Conservation (phyloP, 1,139 yeast genomes). For the Casaregolazyma lundiana region DNA sequence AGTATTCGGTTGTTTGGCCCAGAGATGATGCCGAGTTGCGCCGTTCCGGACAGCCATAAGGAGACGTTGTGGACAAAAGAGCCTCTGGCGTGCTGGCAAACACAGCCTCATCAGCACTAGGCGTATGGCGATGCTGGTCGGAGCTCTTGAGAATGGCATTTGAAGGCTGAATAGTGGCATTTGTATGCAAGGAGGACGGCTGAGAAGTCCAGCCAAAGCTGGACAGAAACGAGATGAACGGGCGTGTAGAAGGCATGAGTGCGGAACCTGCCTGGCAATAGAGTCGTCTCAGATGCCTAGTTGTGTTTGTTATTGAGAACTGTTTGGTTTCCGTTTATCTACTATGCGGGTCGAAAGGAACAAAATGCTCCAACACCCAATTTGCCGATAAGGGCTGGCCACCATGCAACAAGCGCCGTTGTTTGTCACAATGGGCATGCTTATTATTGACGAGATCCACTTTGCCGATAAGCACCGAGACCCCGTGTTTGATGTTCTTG, state of each 20-base stretch:
- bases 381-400: background rate
- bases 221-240: constrained; percentile 29
- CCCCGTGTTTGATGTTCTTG: constrained; percentile 55
- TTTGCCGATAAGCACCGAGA: constrained; percentile 38
- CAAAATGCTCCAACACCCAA: background rate
- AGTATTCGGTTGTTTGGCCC: constrained; percentile 17
- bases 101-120: background rate
- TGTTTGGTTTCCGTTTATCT: too few species aligned
- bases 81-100: background rate
- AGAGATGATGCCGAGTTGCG: constrained; percentile 18
- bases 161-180: background rate
- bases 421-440: constrained; percentile 75
- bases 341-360: too few species aligned
- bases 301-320: too few species aligned
- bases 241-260: constrained; percentile 30
- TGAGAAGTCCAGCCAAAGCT: constrained; percentile 4
- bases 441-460: constrained; percentile 84
- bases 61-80: constrained; percentile 3
- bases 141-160: background rate
- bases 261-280: too few species aligned
- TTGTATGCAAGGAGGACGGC: constrained; percentile 1
- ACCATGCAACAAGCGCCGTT: background rate
- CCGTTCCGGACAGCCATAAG: constrained; percentile 15
- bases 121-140: background rate
- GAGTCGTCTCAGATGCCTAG: too few species aligned